Base-by-base conservation (phyloP, 306 rosid species). In the Ziziphus jujuba region DNA sequence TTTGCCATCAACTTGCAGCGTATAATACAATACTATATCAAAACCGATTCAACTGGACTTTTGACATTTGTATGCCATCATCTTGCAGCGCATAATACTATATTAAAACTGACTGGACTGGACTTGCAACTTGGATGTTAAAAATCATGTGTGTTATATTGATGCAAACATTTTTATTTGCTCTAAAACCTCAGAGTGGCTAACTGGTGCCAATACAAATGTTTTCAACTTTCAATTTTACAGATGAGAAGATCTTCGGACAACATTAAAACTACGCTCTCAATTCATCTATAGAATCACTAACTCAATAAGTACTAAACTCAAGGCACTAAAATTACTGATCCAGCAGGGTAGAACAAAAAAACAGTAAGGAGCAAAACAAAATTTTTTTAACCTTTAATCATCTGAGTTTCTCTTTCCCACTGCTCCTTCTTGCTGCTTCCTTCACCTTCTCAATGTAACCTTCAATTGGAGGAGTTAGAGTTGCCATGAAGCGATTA, bases 391-490 rank as follows among this genome's bases (percentile, higher is more conserved):
- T 45, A 64, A 75, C 87, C 84, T 75, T 24, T 15, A 68, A 70
- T 77, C 65, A 89, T 78, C 99, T 76, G 67, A 93, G 88, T 83
- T 90, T 93, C 80, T 84, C 90, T 70, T 13, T 81, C 49, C 82
- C 91, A 68, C 90, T 82, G 72, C 85, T 83, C 76, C 23, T 88
- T 75, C 63, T 79, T 0, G 97, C 97, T 0, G 97, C 99, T 53
- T 93, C 98, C 67, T 79, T 90, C 67, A 93, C 75, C 50, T 81
- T 85, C 4, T 93, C 97, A 72, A 80, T 71, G 19, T 75, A 84
- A 22, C 88, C 97, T 53, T 88, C 84, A 55, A 83, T 86, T 0
- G 97, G 97, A 47, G 99, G 96, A 57, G 99, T 93, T 31, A 93
- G 76, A 10, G 96, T 93, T 5, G 97, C 96, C 91, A 86, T 84